Conservation (phyloP, 2,329 filamentous ascomycete species). For the Periconia digitata region DNA sequence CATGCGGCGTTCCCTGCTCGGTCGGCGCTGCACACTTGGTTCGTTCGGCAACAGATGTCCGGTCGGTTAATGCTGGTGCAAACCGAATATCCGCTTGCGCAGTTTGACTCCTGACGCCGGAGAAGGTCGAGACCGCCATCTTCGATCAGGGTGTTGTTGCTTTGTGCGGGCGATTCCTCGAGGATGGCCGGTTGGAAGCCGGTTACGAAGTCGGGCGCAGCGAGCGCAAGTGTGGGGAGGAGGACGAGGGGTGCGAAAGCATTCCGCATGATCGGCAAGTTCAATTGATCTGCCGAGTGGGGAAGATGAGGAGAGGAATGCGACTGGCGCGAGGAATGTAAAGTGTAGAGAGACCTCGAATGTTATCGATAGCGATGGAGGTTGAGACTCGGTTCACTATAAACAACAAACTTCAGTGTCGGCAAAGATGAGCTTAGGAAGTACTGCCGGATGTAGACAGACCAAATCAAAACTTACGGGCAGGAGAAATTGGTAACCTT, state of each 20-base stretch:
- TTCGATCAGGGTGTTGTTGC: constrained; percentile 28
- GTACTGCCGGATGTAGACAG: neutral
- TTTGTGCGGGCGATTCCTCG: constrained; percentile 20
- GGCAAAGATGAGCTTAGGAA: neutral
- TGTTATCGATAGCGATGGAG: constrained; percentile 10
- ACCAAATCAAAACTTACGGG: neutral
- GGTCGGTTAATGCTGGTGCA: constrained; percentile 57
- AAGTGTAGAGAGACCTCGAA: neutral
- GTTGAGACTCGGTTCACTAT: constrained; percentile 3
- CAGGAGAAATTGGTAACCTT: neutral
- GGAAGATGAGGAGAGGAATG: constrained; percentile 17
- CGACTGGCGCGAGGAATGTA: constrained; percentile 15
- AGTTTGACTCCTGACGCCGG: constrained; percentile 45
- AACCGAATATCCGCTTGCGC: constrained; percentile 54
- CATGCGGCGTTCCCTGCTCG: constrained; percentile 61
- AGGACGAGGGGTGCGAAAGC: constrained; percentile 26
- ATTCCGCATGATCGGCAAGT: constrained; percentile 28
- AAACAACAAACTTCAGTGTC: constrained; percentile 16
- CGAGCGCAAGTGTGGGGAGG: constrained; percentile 30
- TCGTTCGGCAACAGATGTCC: constrained; percentile 57
- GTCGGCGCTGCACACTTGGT: constrained; percentile 59
- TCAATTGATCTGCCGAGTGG: constrained; percentile 1
- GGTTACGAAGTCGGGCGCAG: constrained; percentile 29
- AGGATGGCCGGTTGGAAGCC: constrained; percentile 34
- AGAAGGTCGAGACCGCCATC: constrained; percentile 28